Evolutionary conservation across 768 basidiomycete species (phyloP), one percentile per base, ranked within the genome.

Genomic region (Dioszegia hungarica): DNA sequence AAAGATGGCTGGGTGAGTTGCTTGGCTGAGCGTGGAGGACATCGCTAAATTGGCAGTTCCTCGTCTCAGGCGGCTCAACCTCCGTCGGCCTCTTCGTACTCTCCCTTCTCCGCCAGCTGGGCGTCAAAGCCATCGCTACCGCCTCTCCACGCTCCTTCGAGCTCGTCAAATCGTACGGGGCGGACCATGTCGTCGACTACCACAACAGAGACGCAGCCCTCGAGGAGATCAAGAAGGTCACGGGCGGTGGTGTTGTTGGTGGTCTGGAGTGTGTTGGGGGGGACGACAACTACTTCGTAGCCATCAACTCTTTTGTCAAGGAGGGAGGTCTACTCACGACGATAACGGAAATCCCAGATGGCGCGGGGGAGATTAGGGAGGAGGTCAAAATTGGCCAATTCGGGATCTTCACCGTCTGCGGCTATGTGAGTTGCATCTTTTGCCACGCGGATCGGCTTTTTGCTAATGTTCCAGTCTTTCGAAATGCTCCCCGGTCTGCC

Each of bases 181-280:
- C 80, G 5, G 68, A 75, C 41, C 68, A 65, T 5, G 77, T 77
- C 20, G 79, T 81, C 54, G 82, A 84, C 72, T 74, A 74, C 54
- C 53, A 62, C 45, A 58, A 72, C 43, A 34, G 33, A 17, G 57
- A 54, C 6, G 48, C 56, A 10, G 70, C 64, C 3, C 19, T 60
- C 22, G 43, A 53, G 4, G 43, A 68, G 43, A 70, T 70, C 60
- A 51, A 56, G 53, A 29, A 43, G 25, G 57, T 69, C 53, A 68
- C 70, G 19, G n/a, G 11, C 5, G 61, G 53, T 6, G 61, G 61
- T 22, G 59, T 51, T 4, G 31, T 62, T 0, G 41, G 50, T 3
- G 46, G 44, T 15, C 38, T 72, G 12, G 68, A 74, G 31, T 58
- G 59, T 29, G 66, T 72, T 38, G 57, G 56, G 19, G 64, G 57